Percentiles rank a stretch among this genome's conserved stretches.
phyloP scores from a whole-genome alignment of 805 yeast genomes.

The Saturnispora sanitii region DNA sequence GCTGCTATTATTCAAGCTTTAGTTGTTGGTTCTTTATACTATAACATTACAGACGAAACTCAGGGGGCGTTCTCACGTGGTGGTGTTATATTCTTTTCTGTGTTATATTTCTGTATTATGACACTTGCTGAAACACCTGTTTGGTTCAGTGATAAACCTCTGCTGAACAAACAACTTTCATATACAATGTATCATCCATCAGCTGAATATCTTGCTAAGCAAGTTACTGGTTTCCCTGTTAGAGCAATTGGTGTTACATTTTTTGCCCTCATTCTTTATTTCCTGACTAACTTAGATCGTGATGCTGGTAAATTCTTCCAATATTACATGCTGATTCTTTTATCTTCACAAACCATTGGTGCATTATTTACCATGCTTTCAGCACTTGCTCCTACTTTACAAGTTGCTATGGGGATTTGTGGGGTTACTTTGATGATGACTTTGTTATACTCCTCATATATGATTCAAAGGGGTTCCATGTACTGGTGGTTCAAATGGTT shows the following conservation, averaged over 20 bases:
- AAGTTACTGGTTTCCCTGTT: constrained; percentile 48
- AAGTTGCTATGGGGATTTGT: constrained; percentile 51
- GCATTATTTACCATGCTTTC: constrained; percentile 46
- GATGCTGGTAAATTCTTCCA: constrained; percentile 46
- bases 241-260: constrained; percentile 40
- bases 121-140: constrained; percentile 54
- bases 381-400: constrained; percentile 36
- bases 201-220: constrained; percentile 51
- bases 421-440: constrained; percentile 44
- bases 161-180: constrained; percentile 52
- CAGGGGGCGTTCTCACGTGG: constrained; percentile 37
- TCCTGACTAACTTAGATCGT: constrained; percentile 41
- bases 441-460: constrained; percentile 54
- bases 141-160: constrained; percentile 50
- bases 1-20: constrained; percentile 48
- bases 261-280: constrained; percentile 38
- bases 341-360: constrained; percentile 34
- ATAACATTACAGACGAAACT: constrained; percentile 12
- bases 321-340: constrained; percentile 4
- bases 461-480: constrained; percentile 49
- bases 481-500: constrained; percentile 57
- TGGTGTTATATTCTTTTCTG: constrained; percentile 51
- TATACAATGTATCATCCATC: constrained; percentile 59
- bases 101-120: constrained; percentile 50
- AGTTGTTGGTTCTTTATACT: constrained; percentile 44